Evolutionary conservation across 2,329 filamentous ascomycete genomes (phyloP).

Genomic region (Phaeoacremonium minimum): DNA sequence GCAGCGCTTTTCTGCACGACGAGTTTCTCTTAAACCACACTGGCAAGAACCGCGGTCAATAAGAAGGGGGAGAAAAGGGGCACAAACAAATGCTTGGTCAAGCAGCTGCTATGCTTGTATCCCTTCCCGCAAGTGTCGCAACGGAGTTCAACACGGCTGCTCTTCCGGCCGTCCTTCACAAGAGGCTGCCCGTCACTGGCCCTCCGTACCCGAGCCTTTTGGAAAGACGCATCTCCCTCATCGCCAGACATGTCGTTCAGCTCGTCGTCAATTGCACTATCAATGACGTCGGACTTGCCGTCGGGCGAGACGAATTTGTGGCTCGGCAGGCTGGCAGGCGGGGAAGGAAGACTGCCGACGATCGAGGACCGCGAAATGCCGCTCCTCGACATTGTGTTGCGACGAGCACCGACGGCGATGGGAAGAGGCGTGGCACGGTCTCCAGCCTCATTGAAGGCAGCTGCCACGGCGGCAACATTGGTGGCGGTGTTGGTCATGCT

Average conservation of each 20-base stretch:
- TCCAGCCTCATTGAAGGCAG: constrained; percentile 65
- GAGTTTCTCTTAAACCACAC: too few species aligned
- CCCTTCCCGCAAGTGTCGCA: constrained; percentile 99
- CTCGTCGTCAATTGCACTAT: constrained; percentile 68
- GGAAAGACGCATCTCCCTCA: constrained; percentile 43
- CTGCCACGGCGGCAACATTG: constrained; percentile 72
- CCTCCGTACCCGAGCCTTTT: constrained; percentile 49
- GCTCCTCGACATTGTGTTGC: constrained; percentile 66
- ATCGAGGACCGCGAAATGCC: constrained; percentile 47
- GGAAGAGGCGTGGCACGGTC: constrained; percentile 51
- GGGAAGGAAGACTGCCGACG: constrained; percentile 55
- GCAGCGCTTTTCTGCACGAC: too few species aligned
- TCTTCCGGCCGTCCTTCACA: constrained; percentile 74
- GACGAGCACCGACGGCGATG: constrained; percentile 55
- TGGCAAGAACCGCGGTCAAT: too few species aligned
- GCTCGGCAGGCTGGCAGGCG: constrained; percentile 65
- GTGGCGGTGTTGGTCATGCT: constrained; percentile 75
- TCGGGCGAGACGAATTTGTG: constrained; percentile 44
- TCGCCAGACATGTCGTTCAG: constrained; percentile 53
- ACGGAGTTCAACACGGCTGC: constrained; percentile 78
- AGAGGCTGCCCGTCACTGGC: constrained; percentile 86
- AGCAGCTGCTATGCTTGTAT: constrained; percentile 99
- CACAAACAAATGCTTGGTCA: constrained; percentile 99
- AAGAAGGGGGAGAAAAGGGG: constrained; percentile 51
- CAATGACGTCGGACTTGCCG: constrained; percentile 44